A percentile compares a stretch with the other conserved stretches of the same genome.
These are phyloP conservation scores for Rosa rugosa DNA, from an alignment of 306 rosid genomes.

Conservation along the genomic window DNA sequence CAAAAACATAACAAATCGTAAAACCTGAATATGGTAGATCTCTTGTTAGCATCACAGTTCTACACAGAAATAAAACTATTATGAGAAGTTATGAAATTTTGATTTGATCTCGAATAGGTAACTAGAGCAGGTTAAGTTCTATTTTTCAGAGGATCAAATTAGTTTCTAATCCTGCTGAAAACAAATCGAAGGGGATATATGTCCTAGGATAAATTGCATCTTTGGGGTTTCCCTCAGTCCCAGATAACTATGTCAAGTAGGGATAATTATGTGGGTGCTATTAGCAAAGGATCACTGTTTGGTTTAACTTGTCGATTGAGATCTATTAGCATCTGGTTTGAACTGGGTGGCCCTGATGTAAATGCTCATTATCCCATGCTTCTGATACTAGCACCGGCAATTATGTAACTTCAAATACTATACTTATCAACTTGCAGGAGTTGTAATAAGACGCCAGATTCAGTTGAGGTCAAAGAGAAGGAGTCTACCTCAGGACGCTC, in stretches of 20 bases:
- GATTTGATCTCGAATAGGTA: not conserved
- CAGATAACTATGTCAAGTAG: not conserved
- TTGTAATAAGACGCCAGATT: constrained; percentile 43
- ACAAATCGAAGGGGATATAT: not conserved
- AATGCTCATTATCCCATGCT: not conserved
- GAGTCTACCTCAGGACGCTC: constrained; percentile 62
- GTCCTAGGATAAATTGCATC: not conserved
- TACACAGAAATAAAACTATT: not conserved
- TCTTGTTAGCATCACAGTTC: not conserved
- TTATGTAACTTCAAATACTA: constrained; percentile 1
- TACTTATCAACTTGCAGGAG: constrained; percentile 47
- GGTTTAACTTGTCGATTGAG: not conserved
- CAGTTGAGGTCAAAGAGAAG: constrained; percentile 43
- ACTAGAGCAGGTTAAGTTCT: not conserved
- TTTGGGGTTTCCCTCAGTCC: not conserved
- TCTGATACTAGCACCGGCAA: not conserved
- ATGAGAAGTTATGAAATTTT: not conserved
- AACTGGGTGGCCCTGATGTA: not conserved
- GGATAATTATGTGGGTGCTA: not conserved
- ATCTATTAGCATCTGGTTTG: not conserved
- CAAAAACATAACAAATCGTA: not conserved
- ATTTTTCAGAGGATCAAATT: not conserved
- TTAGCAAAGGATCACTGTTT: not conserved
- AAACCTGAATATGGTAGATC: not conserved
- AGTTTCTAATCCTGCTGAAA: not conserved